Evolutionary conservation across 2,329 filamentous ascomycete genomes (phyloP).

Genomic region (Uncinocarpus reesii): DNA sequence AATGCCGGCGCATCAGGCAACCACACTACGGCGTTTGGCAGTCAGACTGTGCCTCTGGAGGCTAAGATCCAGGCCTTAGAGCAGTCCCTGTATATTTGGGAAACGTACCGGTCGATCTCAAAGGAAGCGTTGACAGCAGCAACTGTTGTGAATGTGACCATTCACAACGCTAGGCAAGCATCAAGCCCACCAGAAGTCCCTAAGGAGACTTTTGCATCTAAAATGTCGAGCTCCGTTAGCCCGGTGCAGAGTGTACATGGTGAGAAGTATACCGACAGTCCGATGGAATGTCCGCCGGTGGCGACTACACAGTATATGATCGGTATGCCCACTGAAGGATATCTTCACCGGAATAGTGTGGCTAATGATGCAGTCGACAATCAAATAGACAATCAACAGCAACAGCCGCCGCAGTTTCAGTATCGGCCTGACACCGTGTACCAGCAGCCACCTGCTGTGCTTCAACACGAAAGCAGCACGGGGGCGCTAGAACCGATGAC

Average conservation of each 20-base stretch:
- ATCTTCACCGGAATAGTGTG: not conserved
- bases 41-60: not conserved
- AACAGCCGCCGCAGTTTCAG: not conserved
- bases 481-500: not conserved
- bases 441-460: not conserved
- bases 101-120: slow-evolving; percentile 1
- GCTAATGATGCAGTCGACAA: not conserved
- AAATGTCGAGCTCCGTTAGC: not conserved
- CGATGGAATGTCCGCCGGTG: not conserved
- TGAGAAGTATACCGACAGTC: not conserved
- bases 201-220: not conserved
- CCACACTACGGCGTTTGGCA: not conserved
- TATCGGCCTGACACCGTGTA: not conserved
- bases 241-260: not conserved
- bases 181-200: not conserved
- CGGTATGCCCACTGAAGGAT: not conserved
- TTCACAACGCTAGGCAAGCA: not conserved
- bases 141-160: not conserved
- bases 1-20: not conserved
- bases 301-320: not conserved
- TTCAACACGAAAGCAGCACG: not conserved
- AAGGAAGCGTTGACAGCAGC: slow-evolving; percentile 3
- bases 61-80: slow-evolving; percentile 3
- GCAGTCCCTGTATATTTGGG: slow-evolving; percentile 1
- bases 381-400: not conserved